These are phyloP conservation scores for Pelargonium cotyledonis DNA, from an alignment of 441 rosid genomes.

Conservation along the genomic window DNA sequence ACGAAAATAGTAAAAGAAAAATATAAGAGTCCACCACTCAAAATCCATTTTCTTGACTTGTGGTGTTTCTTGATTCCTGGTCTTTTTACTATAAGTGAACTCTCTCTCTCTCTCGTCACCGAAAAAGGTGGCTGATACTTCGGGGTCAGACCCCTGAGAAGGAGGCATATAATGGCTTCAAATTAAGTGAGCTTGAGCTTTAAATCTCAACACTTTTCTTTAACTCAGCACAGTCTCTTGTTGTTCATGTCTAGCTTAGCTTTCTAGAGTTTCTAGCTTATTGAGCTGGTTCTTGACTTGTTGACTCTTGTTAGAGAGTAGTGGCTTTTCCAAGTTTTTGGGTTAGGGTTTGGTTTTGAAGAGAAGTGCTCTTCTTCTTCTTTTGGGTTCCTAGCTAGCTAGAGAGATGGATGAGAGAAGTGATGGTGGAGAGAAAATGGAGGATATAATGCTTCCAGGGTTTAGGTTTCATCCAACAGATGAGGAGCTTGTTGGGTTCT, in stretches of 20 bases:
- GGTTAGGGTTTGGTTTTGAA: too few species aligned
- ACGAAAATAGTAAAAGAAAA: too few species aligned
- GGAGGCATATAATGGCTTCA: constrained; percentile 66
- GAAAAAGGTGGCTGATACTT: constrained; percentile 90
- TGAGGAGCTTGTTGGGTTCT: constrained; percentile 90
- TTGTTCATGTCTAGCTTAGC: too few species aligned
- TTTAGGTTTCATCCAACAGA: constrained; percentile 64
- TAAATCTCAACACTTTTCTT: too few species aligned
- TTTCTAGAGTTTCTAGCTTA: not conserved
- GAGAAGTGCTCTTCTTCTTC: too few species aligned
- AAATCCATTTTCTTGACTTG: constrained; percentile 23
- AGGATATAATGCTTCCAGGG: constrained; percentile 77
- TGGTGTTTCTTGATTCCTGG: constrained; percentile 28
- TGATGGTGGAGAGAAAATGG: constrained; percentile 45
- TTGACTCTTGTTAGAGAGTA: too few species aligned
- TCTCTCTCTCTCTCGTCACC: constrained; percentile 31
- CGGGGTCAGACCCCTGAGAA: constrained; percentile 70
- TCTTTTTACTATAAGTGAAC: constrained; percentile 19
- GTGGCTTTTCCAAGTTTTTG: too few species aligned
- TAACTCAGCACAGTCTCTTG: too few species aligned
- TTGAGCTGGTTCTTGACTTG: too few species aligned
- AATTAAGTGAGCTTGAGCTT: constrained; percentile 34
- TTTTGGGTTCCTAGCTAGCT: too few species aligned
- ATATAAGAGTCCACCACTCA: constrained; percentile 6
- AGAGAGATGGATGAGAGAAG: constrained; percentile 15